These are phyloP conservation scores for Cyathus striatus DNA, from an alignment of 768 basidiomycete genomes.

Conservation along the genomic window DNA sequence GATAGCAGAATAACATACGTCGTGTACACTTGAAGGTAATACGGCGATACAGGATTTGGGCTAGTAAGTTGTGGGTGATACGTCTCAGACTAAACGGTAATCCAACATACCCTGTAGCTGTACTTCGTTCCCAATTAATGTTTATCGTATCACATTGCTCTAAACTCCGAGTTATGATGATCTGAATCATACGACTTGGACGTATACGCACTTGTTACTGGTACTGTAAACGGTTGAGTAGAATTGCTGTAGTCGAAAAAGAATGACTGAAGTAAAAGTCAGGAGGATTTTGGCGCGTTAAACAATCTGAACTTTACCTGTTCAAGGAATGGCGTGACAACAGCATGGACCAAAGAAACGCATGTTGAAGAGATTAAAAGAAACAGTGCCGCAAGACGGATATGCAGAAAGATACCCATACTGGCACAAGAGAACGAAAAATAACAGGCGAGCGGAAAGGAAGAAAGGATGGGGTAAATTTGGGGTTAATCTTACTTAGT, in stretches of 20 bases:
- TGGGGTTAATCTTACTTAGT: too few species aligned
- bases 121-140: slow-evolving; percentile 33
- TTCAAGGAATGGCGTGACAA: too few species aligned
- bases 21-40: slow-evolving; percentile 56
- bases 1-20: slow-evolving; percentile 35
- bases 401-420: too few species aligned
- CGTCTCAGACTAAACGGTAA: not conserved
- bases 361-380: too few species aligned
- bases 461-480: too few species aligned
- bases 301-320: too few species aligned
- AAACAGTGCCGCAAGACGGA: too few species aligned
- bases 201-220: slow-evolving; percentile 32
- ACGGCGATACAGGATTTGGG: slow-evolving; percentile 51
- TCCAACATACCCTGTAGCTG: slow-evolving; percentile 31
- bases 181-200: not conserved
- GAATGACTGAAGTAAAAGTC: too few species aligned
- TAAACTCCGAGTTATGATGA: slow-evolving; percentile 10
- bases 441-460: too few species aligned
- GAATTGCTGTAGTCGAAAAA: slow-evolving; percentile 36
- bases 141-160: slow-evolving; percentile 41
- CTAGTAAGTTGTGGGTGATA: slow-evolving; percentile 25
- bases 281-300: too few species aligned
- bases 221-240: slow-evolving; percentile 28
- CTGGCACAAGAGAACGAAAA: too few species aligned
- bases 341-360: too few species aligned